Evolutionary conservation across 352 stramenopile species (phyloP).

Genomic region (Phytophthora litchii): DNA sequence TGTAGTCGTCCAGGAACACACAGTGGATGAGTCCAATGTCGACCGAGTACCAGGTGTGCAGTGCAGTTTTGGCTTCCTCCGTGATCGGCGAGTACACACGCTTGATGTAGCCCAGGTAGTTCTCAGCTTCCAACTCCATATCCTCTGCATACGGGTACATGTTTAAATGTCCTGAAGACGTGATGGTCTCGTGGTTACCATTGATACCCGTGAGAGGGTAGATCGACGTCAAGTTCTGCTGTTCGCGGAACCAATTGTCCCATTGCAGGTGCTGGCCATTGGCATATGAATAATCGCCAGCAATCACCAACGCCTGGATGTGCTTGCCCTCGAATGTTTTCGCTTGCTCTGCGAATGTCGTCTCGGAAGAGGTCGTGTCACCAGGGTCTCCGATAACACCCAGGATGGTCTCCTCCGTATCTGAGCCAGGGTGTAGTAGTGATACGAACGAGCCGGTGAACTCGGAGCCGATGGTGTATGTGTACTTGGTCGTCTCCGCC

Average conservation of each 20-base stretch:
- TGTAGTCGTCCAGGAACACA: slow-evolving; percentile 72
- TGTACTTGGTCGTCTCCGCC: slow-evolving; percentile 45
- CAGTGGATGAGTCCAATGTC: slow-evolving; percentile 63
- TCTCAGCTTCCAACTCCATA: slow-evolving; percentile 37
- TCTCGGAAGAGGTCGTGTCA: slow-evolving; percentile 44
- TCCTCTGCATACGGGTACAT: slow-evolving; percentile 47
- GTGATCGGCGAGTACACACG: slow-evolving; percentile 59
- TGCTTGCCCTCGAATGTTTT: slow-evolving; percentile 47
- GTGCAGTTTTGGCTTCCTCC: slow-evolving; percentile 36
- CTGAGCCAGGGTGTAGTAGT: slow-evolving; percentile 33
- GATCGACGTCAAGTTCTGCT: slow-evolving; percentile 50
- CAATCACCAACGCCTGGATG: slow-evolving; percentile 56
- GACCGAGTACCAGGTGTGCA: slow-evolving; percentile 57
- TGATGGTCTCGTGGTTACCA: slow-evolving; percentile 74
- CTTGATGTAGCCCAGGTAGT: slow-evolving; percentile 51
- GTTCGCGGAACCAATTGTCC: slow-evolving; percentile 72
- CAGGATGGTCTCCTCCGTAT: slow-evolving; percentile 47
- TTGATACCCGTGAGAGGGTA: slow-evolving; percentile 57
- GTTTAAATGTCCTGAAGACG: slow-evolving; percentile 46
- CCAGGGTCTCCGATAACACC: slow-evolving; percentile 49
- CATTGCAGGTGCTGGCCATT: slow-evolving; percentile 70
- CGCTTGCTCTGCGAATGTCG: slow-evolving; percentile 34
- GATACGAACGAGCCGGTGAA: slow-evolving; percentile 46
- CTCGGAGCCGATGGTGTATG: slow-evolving; percentile 50
- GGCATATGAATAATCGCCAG: slow-evolving; percentile 70